Base-by-base conservation (phyloP, 352 stramenopile genomes). In the Globisporangium nagaii region DNA sequence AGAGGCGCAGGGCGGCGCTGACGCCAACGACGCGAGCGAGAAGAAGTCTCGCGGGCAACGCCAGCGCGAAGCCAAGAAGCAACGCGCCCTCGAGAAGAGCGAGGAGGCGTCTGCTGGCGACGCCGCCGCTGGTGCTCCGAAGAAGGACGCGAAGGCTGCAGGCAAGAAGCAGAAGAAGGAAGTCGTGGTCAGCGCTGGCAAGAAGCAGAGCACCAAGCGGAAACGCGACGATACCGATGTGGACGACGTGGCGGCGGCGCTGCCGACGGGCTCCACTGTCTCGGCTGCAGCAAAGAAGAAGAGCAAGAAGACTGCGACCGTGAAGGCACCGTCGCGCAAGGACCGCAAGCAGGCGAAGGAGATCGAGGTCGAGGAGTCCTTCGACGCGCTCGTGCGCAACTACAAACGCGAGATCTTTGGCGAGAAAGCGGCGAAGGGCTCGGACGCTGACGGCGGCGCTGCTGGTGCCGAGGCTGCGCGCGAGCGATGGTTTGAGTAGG, bases 351-450 rank as follows among this genome's bases (percentile, higher is more conserved):
- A 77, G 46, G 63, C 58, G 1, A 74, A 78, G 52, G 67, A 83
- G 53, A 35, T 60, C 12, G 58, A 75, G 42, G 66, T 81, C 40
- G 84, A 93, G 48, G 68, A 78, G 50, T 89, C 76, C 37, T 93
- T 91, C 45, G 84, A 93, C 27, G 75, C 71, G 22, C 63, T 93
- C 40, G 84, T 93, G 61, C 66, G 68, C 55, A 82, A 70, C 47
- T 93, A 93, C 79, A 93, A 91, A 73, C 76, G 86, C 60, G 75
- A 91, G 53, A 79, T 93, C 34, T 93, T 93, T 50, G 79, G 79
- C 5, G 73, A 79, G 10, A 70, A 42, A 30, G 12, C 20, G 2
- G 43, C 32, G 0, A 43, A 46, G 8, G 47, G 32, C 27, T 36
- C 39, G 34, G 34, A 32, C 28, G 42, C 44, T 12, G 61, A 64